A percentile compares a stretch with the other conserved stretches of the same genome.
Conservation (phyloP, 2,329 filamentous ascomycete genomes). For the Clonostachys byssicola region DNA sequence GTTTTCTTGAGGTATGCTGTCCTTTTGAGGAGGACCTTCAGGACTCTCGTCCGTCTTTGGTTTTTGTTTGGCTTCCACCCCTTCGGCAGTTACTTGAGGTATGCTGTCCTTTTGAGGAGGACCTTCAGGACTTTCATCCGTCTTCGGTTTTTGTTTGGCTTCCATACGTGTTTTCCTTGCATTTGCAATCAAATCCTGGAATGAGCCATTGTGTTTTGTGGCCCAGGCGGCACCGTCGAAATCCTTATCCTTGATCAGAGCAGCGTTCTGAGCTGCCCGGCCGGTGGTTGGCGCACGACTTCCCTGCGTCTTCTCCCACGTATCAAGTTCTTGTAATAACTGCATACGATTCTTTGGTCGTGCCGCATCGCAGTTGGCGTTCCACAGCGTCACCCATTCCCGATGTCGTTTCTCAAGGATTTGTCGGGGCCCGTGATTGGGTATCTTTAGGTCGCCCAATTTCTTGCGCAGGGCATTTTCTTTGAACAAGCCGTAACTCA, state of each 20-base stretch:
- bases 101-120: background rate
- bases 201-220: constrained; percentile 67
- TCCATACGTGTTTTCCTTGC: constrained; percentile 56
- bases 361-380: constrained; percentile 89
- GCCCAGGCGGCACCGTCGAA: constrained; percentile 81
- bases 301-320: constrained; percentile 84
- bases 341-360: constrained; percentile 66
- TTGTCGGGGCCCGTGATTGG: constrained; percentile 60
- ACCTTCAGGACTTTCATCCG: constrained; percentile 1
- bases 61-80: constrained; percentile 27
- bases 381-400: constrained; percentile 95
- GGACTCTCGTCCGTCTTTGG: constrained; percentile 6
- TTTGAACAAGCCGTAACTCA: constrained; percentile 86
- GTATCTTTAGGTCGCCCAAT: constrained; percentile 74
- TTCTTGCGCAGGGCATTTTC: constrained; percentile 77
- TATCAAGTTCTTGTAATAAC: constrained; percentile 72
- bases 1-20: background rate
- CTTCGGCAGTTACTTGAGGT: no score
- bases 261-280: constrained; percentile 27
- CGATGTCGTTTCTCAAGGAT: constrained; percentile 77
- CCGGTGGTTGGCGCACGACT: constrained; percentile 42
- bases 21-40: background rate
- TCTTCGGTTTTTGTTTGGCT: constrained; percentile 20
- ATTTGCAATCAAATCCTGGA: constrained; percentile 73
- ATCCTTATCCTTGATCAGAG: constrained; percentile 74